Conservation (phyloP, 1,284 basidiomycete species). For the Trichosporon ovoides region DNA sequence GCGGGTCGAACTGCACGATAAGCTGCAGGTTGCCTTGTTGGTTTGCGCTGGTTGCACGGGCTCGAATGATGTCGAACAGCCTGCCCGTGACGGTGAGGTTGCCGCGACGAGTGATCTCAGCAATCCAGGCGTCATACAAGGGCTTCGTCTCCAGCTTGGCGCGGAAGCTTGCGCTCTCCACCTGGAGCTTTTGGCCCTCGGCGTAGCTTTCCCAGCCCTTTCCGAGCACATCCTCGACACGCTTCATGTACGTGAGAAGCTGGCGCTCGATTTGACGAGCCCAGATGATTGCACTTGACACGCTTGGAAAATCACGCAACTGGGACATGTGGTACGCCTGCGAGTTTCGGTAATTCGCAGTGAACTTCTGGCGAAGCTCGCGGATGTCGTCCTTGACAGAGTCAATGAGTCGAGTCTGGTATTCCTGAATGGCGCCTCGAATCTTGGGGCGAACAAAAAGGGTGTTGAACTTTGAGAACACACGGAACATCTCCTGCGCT, state of each 20-base stretch:
- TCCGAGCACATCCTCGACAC: constrained; percentile 97
- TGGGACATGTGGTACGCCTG: constrained; percentile 98
- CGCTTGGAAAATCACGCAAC: constrained; percentile 93
- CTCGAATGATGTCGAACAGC: constrained; percentile 88
- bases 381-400: constrained; percentile 98
- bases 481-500: constrained; percentile 98
- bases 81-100: constrained; percentile 82
- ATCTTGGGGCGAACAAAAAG: constrained; percentile 98
- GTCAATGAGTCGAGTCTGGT: constrained; percentile 95
- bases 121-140: constrained; percentile 92
- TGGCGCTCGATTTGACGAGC: constrained; percentile 96
- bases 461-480: constrained; percentile 97
- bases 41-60: constrained; percentile 54
- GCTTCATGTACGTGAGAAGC: constrained; percentile 94
- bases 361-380: constrained; percentile 91
- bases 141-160: constrained; percentile 92
- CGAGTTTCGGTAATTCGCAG: constrained; percentile 88
- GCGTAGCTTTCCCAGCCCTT: constrained; percentile 98
- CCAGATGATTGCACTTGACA: constrained; percentile 97
- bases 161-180: constrained; percentile 84
- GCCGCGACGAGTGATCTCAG: constrained; percentile 80
- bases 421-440: constrained; percentile 95
- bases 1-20: constrained; percentile 93
- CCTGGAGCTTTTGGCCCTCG: constrained; percentile 95
- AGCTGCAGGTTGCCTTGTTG: constrained; percentile 74